phyloP scores from a whole-genome alignment of 2,329 filamentous ascomycete species.

The Thelonectria olida region DNA sequence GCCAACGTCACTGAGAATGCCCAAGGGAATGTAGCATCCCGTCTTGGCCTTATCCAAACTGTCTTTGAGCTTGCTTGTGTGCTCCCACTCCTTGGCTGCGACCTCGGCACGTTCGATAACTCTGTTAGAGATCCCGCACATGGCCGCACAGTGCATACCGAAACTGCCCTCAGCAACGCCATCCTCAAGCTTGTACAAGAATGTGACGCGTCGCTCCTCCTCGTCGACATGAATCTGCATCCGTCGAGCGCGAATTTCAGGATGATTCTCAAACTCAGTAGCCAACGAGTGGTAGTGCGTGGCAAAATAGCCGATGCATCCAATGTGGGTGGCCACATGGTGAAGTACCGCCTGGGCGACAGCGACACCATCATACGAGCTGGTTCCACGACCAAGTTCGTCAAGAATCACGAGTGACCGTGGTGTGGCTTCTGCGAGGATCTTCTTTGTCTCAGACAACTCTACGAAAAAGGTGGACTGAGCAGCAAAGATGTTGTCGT shows the following conservation, averaged over 20 bases:
- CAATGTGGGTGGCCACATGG: slow-evolving; percentile 91
- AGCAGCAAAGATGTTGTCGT: slow-evolving; percentile 98
- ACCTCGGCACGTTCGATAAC: slow-evolving; percentile 89
- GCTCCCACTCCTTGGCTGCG: slow-evolving; percentile 92
- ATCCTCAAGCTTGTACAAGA: slow-evolving; percentile 92
- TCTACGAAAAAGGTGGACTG: slow-evolving; percentile 99
- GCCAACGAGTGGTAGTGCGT: slow-evolving; percentile 97
- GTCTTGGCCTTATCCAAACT: slow-evolving; percentile 83
- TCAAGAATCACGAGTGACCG: slow-evolving; percentile 96
- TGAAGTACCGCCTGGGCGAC: slow-evolving; percentile 98
- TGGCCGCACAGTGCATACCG: slow-evolving; percentile 98
- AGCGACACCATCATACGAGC: slow-evolving; percentile 94
- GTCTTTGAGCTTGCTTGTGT: slow-evolving; percentile 90
- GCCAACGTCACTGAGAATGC: slow-evolving; percentile 87
- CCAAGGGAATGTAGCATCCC: slow-evolving; percentile 84
- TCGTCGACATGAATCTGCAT: slow-evolving; percentile 98
- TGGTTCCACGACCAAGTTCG: slow-evolving; percentile 93
- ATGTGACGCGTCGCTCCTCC: slow-evolving; percentile 85
- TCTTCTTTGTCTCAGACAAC: slow-evolving; percentile 97
- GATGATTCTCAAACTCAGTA: slow-evolving; percentile 88
- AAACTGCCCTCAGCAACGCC: slow-evolving; percentile 97
- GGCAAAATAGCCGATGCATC: slow-evolving; percentile 94
- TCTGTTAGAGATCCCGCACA: slow-evolving; percentile 90
- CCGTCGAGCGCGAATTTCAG: slow-evolving; percentile 84
- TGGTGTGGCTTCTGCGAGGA: slow-evolving; percentile 90